Percentiles rank a stretch among this genome's conserved stretches.
These are phyloP conservation scores for Aspergillus ruber DNA, from an alignment of 2,329 filamentous ascomycete genomes.

Conservation along the genomic window DNA sequence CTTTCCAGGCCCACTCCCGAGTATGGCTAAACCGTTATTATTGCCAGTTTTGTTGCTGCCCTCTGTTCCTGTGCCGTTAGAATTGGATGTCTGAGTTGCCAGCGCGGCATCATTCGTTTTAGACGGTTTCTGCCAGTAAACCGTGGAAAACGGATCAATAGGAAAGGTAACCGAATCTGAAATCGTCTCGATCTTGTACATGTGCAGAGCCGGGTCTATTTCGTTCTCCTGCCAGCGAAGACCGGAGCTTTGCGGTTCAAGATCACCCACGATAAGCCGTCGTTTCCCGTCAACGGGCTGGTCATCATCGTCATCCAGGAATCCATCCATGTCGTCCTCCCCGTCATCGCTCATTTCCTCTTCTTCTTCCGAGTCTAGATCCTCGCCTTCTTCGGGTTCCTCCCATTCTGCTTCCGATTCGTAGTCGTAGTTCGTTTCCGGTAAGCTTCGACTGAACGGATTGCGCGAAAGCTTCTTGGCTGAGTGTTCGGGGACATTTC, in stretches of 20 bases:
- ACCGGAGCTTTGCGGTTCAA: slow-evolving; percentile 72
- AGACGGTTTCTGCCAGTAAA: slow-evolving; percentile 60
- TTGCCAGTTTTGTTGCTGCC: too few species aligned
- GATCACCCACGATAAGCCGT: slow-evolving; percentile 56
- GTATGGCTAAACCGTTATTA: too few species aligned
- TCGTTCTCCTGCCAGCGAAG: slow-evolving; percentile 67
- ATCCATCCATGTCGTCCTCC: slow-evolving; percentile 83
- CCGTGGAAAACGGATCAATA: slow-evolving; percentile 78
- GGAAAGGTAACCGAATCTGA: slow-evolving; percentile 48
- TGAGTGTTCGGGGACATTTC: slow-evolving; percentile 34
- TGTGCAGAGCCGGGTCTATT: slow-evolving; percentile 45
- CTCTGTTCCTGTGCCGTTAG: slow-evolving; percentile 11
- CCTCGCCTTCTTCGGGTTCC: slow-evolving; percentile 65
- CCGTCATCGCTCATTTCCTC: slow-evolving; percentile 57
- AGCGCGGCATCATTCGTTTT: slow-evolving; percentile 8
- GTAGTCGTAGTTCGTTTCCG: slow-evolving; percentile 57
- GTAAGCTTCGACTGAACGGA: slow-evolving; percentile 46
- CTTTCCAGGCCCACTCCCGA: slow-evolving; percentile 12
- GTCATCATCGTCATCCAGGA: slow-evolving; percentile 83
- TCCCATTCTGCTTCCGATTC: slow-evolving; percentile 63
- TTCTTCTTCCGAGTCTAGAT: slow-evolving; percentile 58
- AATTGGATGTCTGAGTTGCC: slow-evolving; percentile 12
- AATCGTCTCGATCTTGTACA: slow-evolving; percentile 69
- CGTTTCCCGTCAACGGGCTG: slow-evolving; percentile 48
- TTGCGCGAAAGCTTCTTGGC: slow-evolving; percentile 48